Percentiles rank a stretch among this genome's conserved stretches.
Conservation (phyloP, 331 rosid species). For the Pyrus hybrid region DNA sequence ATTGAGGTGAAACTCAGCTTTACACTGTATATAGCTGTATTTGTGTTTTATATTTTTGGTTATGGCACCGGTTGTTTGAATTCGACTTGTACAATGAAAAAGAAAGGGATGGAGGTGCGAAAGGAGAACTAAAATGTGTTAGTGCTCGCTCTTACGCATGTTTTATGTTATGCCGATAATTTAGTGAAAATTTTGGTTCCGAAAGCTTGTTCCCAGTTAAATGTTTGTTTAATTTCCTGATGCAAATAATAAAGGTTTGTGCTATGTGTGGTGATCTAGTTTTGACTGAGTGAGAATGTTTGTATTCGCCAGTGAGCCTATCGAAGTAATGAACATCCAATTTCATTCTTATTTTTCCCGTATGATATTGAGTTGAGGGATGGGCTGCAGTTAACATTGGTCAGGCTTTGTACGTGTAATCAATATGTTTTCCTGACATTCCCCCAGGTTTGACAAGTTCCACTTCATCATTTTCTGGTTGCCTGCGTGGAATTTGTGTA, state of each 20-base stretch:
- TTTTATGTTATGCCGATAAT: background rate
- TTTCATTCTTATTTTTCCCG: background rate
- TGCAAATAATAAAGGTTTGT: background rate
- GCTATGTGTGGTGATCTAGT: background rate
- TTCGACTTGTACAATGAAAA: conserved; percentile 38
- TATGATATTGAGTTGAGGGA: background rate
- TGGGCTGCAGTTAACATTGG: background rate
- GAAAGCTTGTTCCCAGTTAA: background rate
- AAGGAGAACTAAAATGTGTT: background rate
- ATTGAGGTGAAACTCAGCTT: conserved; percentile 85
- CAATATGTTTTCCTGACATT: background rate
- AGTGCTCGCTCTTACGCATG: conserved; percentile 4
- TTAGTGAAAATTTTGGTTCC: conserved; percentile 4
- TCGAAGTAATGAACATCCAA: conserved; percentile 1
- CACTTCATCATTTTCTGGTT: background rate
- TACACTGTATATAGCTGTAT: conserved; percentile 27
- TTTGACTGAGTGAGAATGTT: background rate
- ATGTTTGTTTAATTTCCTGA: background rate
- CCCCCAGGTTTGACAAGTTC: background rate
- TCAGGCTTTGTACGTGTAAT: background rate
- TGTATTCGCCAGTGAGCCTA: background rate
- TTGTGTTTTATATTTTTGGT: conserved; percentile 24
- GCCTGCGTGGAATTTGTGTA: background rate
- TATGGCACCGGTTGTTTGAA: conserved; percentile 31
- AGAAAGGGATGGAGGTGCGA: conserved; percentile 19